Percentiles rank a stretch among this genome's conserved stretches.
These are phyloP conservation scores for Kernera saxatilis DNA, from an alignment of 345 rosid species.

Conservation along the genomic window DNA sequence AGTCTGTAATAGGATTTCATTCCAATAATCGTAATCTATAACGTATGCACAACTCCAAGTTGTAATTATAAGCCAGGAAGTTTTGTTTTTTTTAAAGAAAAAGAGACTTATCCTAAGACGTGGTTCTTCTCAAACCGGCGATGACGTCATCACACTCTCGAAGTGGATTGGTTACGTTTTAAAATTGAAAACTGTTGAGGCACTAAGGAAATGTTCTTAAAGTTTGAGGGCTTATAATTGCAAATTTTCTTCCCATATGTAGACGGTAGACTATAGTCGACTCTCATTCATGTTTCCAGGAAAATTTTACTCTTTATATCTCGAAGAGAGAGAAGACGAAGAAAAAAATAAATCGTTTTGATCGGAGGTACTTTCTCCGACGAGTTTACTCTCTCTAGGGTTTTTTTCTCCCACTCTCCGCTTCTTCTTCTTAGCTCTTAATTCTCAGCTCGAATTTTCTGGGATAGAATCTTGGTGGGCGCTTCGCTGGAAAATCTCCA, in stretches of 20 bases:
- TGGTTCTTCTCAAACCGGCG: not conserved
- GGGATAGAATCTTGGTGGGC: not conserved
- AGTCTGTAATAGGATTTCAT: not conserved
- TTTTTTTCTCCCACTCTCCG: not conserved
- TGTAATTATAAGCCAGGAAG: not conserved
- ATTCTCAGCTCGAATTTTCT: not conserved
- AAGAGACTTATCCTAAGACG: too few species aligned
- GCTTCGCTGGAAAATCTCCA: not conserved
- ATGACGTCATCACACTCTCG: not conserved
- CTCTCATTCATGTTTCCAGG: not conserved
- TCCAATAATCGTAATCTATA: not conserved
- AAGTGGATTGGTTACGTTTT: not conserved
- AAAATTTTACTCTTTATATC: not conserved
- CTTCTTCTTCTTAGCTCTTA: not conserved
- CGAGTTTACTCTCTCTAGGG: slow-evolving; percentile 5
- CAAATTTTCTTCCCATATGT: not conserved
- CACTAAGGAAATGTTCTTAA: not conserved
- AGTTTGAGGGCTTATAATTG: slow-evolving; percentile 8
- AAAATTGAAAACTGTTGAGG: not conserved
- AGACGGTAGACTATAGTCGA: not conserved
- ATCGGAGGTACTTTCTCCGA: slow-evolving; percentile 31
- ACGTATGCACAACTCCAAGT: not conserved
- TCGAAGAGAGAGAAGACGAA: slow-evolving; percentile 14
- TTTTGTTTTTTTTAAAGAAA: too few species aligned
- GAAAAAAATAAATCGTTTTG: slow-evolving; percentile 14